These are phyloP conservation scores for Venturia carpophila DNA, from an alignment of 2,329 filamentous ascomycete species.

Conservation along the genomic window DNA sequence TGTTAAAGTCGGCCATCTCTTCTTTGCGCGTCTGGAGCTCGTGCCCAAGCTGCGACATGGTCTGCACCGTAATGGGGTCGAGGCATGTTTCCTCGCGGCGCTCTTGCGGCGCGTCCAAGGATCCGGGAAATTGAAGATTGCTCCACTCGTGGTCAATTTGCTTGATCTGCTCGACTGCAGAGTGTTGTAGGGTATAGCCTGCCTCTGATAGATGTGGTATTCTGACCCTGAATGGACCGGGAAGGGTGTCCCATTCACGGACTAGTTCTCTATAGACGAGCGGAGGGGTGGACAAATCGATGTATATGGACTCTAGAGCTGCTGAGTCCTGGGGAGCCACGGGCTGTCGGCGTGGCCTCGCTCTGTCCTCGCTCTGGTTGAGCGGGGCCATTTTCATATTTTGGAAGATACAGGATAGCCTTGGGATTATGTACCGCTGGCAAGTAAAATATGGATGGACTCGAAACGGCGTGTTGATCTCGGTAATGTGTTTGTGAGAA, in stretches of 20 bases:
- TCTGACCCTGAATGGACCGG: background rate
- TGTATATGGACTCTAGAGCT: background rate
- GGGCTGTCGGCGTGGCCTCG: background rate
- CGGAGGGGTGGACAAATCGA: background rate
- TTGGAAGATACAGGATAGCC: background rate
- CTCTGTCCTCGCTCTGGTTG: background rate
- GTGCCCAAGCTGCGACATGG: background rate
- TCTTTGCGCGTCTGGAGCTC: background rate
- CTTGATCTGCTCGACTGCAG: background rate
- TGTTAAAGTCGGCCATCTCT: background rate
- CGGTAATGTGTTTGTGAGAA: background rate
- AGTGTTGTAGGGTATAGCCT: background rate
- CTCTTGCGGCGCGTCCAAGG: background rate
- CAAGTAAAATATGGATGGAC: background rate
- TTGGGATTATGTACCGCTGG: background rate
- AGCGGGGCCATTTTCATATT: background rate
- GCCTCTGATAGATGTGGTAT: background rate
- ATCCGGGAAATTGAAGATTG: background rate
- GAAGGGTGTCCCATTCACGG: background rate
- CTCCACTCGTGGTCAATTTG: background rate
- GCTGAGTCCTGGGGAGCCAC: background rate
- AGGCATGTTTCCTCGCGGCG: background rate
- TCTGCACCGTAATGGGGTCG: background rate
- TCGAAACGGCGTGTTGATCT: background rate
- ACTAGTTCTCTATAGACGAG: background rate